phyloP scores from a whole-genome alignment of 371 early-diverging fungal species.

The Mortierella sp. region DNA sequence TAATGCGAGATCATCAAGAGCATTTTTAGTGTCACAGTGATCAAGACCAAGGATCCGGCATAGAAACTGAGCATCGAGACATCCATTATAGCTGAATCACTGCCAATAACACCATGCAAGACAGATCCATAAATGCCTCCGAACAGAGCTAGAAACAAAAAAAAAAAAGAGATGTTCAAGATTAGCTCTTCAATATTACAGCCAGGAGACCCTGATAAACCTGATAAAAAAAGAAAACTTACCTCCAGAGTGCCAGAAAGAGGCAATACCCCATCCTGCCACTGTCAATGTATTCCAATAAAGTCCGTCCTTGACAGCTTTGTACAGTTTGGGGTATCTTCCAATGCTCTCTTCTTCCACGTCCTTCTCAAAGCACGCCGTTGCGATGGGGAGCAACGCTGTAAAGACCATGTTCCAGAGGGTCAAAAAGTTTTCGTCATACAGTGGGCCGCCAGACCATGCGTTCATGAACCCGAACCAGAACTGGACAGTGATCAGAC shows the following conservation, averaged over 20 bases:
- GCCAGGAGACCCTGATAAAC: background rate
- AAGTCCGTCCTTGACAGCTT: constrained; percentile 66
- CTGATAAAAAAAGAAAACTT: constrained; percentile 1
- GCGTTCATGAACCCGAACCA: constrained; percentile 84
- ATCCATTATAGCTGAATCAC: constrained; percentile 28
- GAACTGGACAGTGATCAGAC: constrained; percentile 78
- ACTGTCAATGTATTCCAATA: constrained; percentile 71
- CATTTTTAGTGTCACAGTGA: constrained; percentile 56
- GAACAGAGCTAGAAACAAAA: constrained; percentile 28
- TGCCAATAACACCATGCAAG: constrained; percentile 19
- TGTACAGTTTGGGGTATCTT: constrained; percentile 86
- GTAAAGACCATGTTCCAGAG: constrained; percentile 88
- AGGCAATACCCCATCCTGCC: constrained; percentile 70
- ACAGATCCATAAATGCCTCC: constrained; percentile 42
- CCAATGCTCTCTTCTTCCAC: constrained; percentile 77
- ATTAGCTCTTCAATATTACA: background rate
- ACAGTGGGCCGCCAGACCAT: constrained; percentile 86
- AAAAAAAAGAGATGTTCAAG: background rate
- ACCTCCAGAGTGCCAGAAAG: constrained; percentile 72
- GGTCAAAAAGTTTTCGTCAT: constrained; percentile 81
- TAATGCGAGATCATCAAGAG: constrained; percentile 50
- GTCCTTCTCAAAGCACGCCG: constrained; percentile 89
- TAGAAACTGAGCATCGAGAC: constrained; percentile 43
- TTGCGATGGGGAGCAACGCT: constrained; percentile 79
- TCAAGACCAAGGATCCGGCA: constrained; percentile 48